A percentile compares a stretch with the other conserved stretches of the same genome.
phyloP scores from a whole-genome alignment of 1,139 yeast genomes.

The Pneumocystis carinii region DNA sequence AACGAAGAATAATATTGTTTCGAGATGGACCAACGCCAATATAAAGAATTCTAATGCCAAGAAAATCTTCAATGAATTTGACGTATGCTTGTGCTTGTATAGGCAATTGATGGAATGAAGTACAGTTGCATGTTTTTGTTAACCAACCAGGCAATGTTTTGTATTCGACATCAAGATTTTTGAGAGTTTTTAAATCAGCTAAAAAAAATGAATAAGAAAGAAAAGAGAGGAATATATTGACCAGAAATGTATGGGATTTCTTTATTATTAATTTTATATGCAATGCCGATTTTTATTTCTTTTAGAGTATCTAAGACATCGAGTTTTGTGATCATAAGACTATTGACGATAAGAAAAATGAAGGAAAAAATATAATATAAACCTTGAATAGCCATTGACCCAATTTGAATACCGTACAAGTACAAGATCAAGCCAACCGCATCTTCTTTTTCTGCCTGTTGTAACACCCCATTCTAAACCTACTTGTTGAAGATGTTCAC shows the following conservation, averaged over 20 bases:
- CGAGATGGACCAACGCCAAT: constrained; percentile 98
- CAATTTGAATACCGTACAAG: constrained; percentile 79
- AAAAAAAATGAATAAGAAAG: not conserved
- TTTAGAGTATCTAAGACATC: constrained; percentile 84
- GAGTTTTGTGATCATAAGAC: constrained; percentile 83
- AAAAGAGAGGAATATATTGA: not conserved
- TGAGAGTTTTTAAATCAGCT: constrained; percentile 69
- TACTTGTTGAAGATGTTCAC: constrained; percentile 73
- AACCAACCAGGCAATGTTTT: constrained; percentile 90
- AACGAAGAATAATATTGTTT: constrained; percentile 25
- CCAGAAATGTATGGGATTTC: constrained; percentile 60
- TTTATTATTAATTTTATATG: constrained; percentile 67
- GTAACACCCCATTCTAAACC: constrained; percentile 96
- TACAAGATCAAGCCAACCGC: constrained; percentile 98
- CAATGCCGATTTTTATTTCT: constrained; percentile 74
- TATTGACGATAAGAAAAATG: constrained; percentile 13
- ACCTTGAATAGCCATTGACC: constrained; percentile 76
- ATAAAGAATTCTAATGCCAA: constrained; percentile 82
- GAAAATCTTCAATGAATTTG: constrained; percentile 67
- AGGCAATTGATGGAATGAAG: constrained; percentile 64
- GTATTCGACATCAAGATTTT: constrained; percentile 80
- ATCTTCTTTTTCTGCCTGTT: constrained; percentile 97
- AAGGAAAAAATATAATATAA: not conserved
- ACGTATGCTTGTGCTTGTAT: constrained; percentile 73
- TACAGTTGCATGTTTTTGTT: constrained; percentile 58